These are phyloP conservation scores for Emmonsiellopsis sp. DNA, from an alignment of 2,329 filamentous ascomycete genomes.

Conservation along the genomic window DNA sequence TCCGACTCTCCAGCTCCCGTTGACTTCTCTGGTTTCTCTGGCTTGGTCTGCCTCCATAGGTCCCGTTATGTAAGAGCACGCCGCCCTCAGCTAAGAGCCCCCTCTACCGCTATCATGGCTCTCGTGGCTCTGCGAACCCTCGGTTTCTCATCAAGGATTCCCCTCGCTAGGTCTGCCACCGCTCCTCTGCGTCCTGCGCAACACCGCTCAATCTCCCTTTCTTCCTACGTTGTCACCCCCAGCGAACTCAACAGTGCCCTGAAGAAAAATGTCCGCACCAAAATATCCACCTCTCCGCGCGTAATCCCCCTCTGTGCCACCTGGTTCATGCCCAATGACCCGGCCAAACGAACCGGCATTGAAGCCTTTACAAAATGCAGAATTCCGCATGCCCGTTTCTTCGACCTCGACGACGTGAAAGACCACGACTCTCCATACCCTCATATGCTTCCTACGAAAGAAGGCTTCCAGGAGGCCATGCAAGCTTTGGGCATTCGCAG, in stretches of 20 bases:
- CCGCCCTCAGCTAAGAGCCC: conserved; percentile 1
- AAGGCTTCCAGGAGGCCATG: conserved; percentile 81
- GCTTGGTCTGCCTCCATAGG: no score
- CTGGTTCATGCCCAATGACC: conserved; percentile 94
- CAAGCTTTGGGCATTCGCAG: conserved; percentile 73
- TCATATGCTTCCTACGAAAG: conserved; percentile 83
- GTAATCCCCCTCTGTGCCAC: conserved; percentile 84
- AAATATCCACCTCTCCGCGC: conserved; percentile 70
- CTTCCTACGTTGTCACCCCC: conserved; percentile 78
- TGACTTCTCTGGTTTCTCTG: not conserved
- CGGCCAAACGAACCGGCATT: conserved; percentile 61
- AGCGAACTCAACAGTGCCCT: conserved; percentile 72
- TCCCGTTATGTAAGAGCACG: conserved; percentile 19
- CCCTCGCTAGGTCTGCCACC: conserved; percentile 6
- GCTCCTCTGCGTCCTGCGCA: conserved; percentile 16
- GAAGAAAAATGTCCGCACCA: conserved; percentile 67
- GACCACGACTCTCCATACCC: conserved; percentile 83
- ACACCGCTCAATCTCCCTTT: conserved; percentile 48
- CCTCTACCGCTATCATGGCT: conserved; percentile 20
- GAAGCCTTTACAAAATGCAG: conserved; percentile 72
- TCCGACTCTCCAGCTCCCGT: not conserved
- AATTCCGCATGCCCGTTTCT: conserved; percentile 87
- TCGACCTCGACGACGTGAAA: conserved; percentile 86
- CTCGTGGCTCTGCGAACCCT: conserved; percentile 22
- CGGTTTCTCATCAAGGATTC: conserved; percentile 9